Percentiles rank a stretch among this genome's conserved stretches.
phyloP scores from a whole-genome alignment of 2,329 filamentous ascomycete genomes.

The Ophiobolus disseminans region DNA sequence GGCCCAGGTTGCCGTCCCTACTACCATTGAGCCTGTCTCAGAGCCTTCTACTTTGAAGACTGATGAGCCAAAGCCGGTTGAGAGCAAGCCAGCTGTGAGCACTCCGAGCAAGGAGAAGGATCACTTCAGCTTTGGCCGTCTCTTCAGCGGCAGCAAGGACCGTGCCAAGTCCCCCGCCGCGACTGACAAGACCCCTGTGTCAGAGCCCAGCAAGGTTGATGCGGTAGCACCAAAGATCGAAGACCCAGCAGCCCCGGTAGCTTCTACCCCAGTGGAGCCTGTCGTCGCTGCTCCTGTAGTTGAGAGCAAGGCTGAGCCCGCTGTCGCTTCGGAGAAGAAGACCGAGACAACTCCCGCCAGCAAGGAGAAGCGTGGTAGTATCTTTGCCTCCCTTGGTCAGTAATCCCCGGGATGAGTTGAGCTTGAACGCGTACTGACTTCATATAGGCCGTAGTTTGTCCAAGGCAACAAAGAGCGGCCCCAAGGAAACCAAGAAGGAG shows the following conservation, averaged over 20 bases:
- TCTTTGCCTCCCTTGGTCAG: slow-evolving; percentile 78
- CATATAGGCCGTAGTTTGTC: slow-evolving; percentile 51
- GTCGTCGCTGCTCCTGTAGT: slow-evolving; percentile 26
- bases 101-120: slow-evolving; percentile 37
- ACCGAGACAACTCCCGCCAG: slow-evolving; percentile 49
- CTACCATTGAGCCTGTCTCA: slow-evolving; percentile 26
- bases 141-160: slow-evolving; percentile 59
- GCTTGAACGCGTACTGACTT: too few relatives aligned
- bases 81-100: slow-evolving; percentile 25
- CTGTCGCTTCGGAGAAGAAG: slow-evolving; percentile 44
- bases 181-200: slow-evolving; percentile 30
- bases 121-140: slow-evolving; percentile 62
- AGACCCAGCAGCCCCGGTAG: slow-evolving; percentile 36
- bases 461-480: slow-evolving; percentile 49
- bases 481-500: slow-evolving; percentile 45
- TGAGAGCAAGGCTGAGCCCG: slow-evolving; percentile 50
- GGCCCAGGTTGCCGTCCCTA: slow-evolving; percentile 50
- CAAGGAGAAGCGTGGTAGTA: slow-evolving; percentile 85
- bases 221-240: slow-evolving; percentile 50
- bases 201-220: slow-evolving; percentile 46
- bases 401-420: too few relatives aligned
- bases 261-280: slow-evolving; percentile 31
- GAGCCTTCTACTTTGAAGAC: slow-evolving; percentile 37
- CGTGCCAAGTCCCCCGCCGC: slow-evolving; percentile 54
- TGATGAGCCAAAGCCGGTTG: slow-evolving; percentile 37